A percentile compares a stretch with the other conserved stretches of the same genome.
These are phyloP conservation scores for Cyclospora cayetanensis DNA, from an alignment of 169 alveolate genomes.

Conservation along the genomic window DNA sequence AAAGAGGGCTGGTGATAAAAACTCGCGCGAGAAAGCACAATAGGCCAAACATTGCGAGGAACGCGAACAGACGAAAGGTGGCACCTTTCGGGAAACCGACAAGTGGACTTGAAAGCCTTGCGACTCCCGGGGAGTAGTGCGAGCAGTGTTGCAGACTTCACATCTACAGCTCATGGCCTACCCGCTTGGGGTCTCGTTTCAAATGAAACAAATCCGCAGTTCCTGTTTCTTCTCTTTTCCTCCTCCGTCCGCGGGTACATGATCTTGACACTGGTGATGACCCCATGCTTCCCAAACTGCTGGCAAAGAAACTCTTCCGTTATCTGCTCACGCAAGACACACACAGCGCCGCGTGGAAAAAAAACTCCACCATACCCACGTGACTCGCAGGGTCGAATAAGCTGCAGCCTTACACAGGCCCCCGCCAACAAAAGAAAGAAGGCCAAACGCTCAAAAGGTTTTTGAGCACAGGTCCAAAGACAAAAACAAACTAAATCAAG, in stretches of 20 bases:
- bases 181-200: slow-evolving; percentile 78
- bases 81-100: too few species aligned
- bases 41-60: too few species aligned
- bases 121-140: too few species aligned
- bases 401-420: not conserved
- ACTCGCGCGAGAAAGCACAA: too few species aligned
- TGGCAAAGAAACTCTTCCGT: slow-evolving; percentile 85
- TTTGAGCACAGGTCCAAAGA: not conserved
- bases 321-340: slow-evolving; percentile 71
- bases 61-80: too few species aligned
- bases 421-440: too few species aligned
- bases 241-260: slow-evolving; percentile 89
- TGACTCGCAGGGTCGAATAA: not conserved
- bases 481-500: not conserved
- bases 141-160: too few species aligned
- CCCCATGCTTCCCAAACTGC: slow-evolving; percentile 85
- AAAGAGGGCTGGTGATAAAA: too few species aligned
- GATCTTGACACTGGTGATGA: slow-evolving; percentile 84
- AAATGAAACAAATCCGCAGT: slow-evolving; percentile 86
- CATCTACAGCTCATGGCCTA: not conserved
- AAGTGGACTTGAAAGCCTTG: too few species aligned
- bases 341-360: not conserved
- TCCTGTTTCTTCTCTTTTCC: slow-evolving; percentile 81
- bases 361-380: not conserved
- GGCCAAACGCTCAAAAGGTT: not conserved